phyloP scores from a whole-genome alignment of 83 land plant genomes.

The Picea engelmannii region DNA sequence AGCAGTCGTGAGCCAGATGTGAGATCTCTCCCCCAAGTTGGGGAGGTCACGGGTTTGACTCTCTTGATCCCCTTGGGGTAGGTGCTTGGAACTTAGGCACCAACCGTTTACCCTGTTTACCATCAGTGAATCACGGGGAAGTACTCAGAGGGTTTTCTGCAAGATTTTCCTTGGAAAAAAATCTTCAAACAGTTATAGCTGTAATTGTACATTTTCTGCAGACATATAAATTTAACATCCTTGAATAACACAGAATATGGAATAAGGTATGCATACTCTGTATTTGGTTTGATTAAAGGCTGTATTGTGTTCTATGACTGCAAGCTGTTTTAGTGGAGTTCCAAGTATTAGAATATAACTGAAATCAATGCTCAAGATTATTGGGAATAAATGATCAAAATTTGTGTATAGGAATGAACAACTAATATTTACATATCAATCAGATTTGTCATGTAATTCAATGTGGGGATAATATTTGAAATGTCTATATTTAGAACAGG shows the following conservation, averaged over 20 bases:
- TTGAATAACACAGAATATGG: not conserved
- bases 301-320: not conserved
- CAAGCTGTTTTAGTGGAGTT: not conserved
- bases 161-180: too few species aligned
- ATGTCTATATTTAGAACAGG: too few species aligned
- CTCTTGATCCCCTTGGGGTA: too few species aligned
- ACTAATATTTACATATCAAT: not conserved
- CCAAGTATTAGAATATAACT: constrained; percentile 1
- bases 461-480: not conserved
- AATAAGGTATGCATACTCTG: not conserved
- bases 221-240: not conserved
- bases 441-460: not conserved
- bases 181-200: too few species aligned
- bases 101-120: too few species aligned
- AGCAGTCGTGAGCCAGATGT: too few species aligned
- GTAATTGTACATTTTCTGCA: not conserved
- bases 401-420: not conserved
- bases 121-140: too few species aligned
- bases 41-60: too few species aligned
- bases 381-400: not conserved
- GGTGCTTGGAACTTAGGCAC: too few species aligned
- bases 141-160: too few species aligned
- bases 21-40: too few species aligned
- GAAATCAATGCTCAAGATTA: not conserved
- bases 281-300: not conserved